phyloP scores from a whole-genome alignment of 2,329 filamentous ascomycete genomes.

The Aspergillus sp. region DNA sequence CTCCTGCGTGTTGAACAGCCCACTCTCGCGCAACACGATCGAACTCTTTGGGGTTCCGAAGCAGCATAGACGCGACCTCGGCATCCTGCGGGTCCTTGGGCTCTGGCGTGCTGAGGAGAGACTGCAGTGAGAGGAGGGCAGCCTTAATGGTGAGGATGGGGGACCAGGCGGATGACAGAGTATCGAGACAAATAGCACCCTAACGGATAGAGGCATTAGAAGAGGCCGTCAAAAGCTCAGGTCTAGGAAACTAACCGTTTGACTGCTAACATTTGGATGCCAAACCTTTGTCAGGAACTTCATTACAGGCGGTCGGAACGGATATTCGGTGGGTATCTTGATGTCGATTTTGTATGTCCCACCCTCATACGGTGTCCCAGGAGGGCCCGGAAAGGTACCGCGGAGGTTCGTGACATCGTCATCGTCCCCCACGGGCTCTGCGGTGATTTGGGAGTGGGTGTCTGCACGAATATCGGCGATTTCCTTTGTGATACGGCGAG shows the following conservation, averaged over 20 bases:
- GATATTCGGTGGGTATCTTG: slow-evolving; percentile 82
- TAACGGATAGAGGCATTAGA: slow-evolving; percentile 37
- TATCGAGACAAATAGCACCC: slow-evolving; percentile 97
- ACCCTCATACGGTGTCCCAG: slow-evolving; percentile 89
- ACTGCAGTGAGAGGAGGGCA: slow-evolving; percentile 87
- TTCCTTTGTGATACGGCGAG: slow-evolving; percentile 54
- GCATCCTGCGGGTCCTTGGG: slow-evolving; percentile 96
- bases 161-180: slow-evolving; percentile 85
- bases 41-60: slow-evolving; percentile 76
- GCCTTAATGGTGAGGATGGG: slow-evolving; percentile 96
- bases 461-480: slow-evolving; percentile 58
- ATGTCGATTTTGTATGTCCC: slow-evolving; percentile 83
- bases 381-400: slow-evolving; percentile 80
- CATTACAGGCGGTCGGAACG: slow-evolving; percentile 90
- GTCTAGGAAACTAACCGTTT: slow-evolving; percentile 65
- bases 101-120: slow-evolving; percentile 88
- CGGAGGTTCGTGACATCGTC: slow-evolving; percentile 78
- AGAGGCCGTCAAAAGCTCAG: not conserved
- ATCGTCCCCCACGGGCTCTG: slow-evolving; percentile 60
- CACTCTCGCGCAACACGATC: slow-evolving; percentile 82
- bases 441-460: slow-evolving; percentile 72
- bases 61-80: slow-evolving; percentile 87
- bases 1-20: slow-evolving; percentile 80
- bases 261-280: slow-evolving; percentile 95
- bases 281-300: slow-evolving; percentile 90